phyloP scores from a whole-genome alignment of 2,329 filamentous ascomycete species.

The Cladosporium sphaerospermum region DNA sequence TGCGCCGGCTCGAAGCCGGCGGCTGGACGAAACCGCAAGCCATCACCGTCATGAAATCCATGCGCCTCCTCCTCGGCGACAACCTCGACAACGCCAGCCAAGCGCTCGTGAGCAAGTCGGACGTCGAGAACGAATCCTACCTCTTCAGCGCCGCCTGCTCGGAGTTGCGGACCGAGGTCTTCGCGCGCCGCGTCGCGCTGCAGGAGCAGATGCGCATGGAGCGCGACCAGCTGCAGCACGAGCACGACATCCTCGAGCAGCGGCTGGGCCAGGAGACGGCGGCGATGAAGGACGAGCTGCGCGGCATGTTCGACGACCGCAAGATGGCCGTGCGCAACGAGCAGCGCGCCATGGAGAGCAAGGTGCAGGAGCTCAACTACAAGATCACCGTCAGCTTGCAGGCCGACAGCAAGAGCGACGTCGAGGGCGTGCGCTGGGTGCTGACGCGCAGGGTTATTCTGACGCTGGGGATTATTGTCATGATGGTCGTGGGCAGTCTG shows the following conservation, averaged over 20 bases:
- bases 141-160: slow-evolving; percentile 90
- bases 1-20: slow-evolving; percentile 66
- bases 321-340: slow-evolving; percentile 88
- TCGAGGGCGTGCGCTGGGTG: slow-evolving; percentile 87
- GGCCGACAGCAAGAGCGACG: slow-evolving; percentile 84
- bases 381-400: slow-evolving; percentile 88
- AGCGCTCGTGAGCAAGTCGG: slow-evolving; percentile 78
- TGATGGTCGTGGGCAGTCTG: slow-evolving; percentile 39
- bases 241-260: slow-evolving; percentile 88
- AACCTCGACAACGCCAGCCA: slow-evolving; percentile 77
- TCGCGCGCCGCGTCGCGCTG: slow-evolving; percentile 66
- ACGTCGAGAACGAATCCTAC: slow-evolving; percentile 90
- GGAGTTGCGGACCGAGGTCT: slow-evolving; percentile 81
- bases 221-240: slow-evolving; percentile 80
- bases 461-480: slow-evolving; percentile 46
- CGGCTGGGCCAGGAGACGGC: slow-evolving; percentile 75
- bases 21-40: slow-evolving; percentile 71
- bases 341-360: slow-evolving; percentile 76
- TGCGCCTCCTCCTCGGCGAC: slow-evolving; percentile 66
- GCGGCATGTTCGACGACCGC: slow-evolving; percentile 91
- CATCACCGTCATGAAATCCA: slow-evolving; percentile 85
- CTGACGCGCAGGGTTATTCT: slow-evolving; percentile 59
- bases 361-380: slow-evolving; percentile 88
- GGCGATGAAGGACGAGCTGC: slow-evolving; percentile 81
- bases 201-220: slow-evolving; percentile 79